Evolutionary conservation across 305 asterid species (phyloP).

Genomic region (Fraxinus platypoda): DNA sequence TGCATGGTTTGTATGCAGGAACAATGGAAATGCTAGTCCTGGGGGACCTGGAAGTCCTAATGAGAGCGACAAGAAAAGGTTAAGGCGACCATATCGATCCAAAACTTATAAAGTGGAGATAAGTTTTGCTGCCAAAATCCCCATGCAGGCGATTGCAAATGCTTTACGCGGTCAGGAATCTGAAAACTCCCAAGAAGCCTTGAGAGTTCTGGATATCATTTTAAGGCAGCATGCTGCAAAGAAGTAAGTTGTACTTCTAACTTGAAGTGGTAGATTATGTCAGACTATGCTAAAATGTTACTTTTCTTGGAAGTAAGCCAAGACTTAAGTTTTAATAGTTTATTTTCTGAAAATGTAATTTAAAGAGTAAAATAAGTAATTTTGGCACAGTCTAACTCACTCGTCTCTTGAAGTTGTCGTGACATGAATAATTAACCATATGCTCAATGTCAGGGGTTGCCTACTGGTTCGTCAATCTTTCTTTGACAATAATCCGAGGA

Average conservation of each 20-base stretch:
- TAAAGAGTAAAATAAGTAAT: neutral
- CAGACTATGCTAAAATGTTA: neutral
- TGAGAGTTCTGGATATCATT: constrained; percentile 50
- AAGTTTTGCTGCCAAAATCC: constrained; percentile 39
- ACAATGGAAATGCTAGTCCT: constrained; percentile 32
- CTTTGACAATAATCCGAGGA: constrained; percentile 38
- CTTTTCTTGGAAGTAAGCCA: neutral
- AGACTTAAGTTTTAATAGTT: neutral
- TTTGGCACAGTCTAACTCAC: neutral
- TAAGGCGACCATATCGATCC: constrained; percentile 30
- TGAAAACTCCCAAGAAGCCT: constrained; percentile 37
- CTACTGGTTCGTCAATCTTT: constrained; percentile 50
- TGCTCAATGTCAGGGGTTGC: constrained; percentile 45
- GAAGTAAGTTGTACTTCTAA: constrained; percentile 28
- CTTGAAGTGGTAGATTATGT: neutral
- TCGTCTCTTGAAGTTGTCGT: neutral
- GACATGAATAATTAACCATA: neutral
- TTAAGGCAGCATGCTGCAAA: constrained; percentile 50
- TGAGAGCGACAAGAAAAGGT: constrained; percentile 46
- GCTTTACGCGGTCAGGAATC: constrained; percentile 36
- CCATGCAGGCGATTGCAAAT: constrained; percentile 43
- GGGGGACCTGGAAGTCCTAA: constrained; percentile 21
- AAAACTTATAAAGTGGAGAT: constrained; percentile 40
- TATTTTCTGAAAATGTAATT: neutral
- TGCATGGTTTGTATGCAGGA: constrained; percentile 19